These are phyloP conservation scores for Ricinus communis DNA, from an alignment of 345 rosid species.

Conservation along the genomic window DNA sequence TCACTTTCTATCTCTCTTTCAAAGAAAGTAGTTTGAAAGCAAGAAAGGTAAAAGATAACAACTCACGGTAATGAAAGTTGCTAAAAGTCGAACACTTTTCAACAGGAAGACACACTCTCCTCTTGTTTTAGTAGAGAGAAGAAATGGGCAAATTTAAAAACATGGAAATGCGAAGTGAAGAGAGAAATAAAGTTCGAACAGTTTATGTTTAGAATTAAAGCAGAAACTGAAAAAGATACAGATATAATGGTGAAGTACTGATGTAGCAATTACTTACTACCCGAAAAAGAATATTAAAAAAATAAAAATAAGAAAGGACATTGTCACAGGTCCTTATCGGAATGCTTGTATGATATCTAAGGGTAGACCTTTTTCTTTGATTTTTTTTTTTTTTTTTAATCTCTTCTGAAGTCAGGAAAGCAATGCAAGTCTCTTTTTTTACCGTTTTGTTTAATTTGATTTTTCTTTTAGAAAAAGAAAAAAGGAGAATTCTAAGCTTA, in stretches of 20 bases:
- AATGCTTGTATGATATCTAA: constrained; percentile 29
- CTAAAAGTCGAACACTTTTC: constrained; percentile 22
- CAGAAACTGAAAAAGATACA: constrained; percentile 20
- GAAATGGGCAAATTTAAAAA: too few relatives aligned
- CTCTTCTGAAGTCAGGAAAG: too few relatives aligned
- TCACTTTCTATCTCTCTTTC: constrained; percentile 1
- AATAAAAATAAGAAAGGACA: constrained; percentile 2
- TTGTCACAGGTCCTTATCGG: constrained; percentile 36
- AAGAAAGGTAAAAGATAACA: background rate
- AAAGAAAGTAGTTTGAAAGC: background rate
- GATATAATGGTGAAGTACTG: background rate
- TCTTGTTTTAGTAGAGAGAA: too few relatives aligned
- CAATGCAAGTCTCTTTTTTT: too few relatives aligned
- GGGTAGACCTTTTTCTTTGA: constrained; percentile 13
- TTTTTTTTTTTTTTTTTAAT: background rate
- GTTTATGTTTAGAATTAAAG: constrained; percentile 14
- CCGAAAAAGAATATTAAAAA: background rate
- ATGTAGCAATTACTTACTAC: constrained; percentile 14
- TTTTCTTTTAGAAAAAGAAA: too few relatives aligned
- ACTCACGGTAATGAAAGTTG: constrained; percentile 27
- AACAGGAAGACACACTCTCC: background rate
- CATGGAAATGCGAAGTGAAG: background rate
- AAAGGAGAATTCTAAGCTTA: too few relatives aligned
- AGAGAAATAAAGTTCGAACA: constrained; percentile 21
- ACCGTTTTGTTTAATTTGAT: too few relatives aligned